Conservation (phyloP, 768 basidiomycete genomes). For the Auriscalpium orientale region DNA sequence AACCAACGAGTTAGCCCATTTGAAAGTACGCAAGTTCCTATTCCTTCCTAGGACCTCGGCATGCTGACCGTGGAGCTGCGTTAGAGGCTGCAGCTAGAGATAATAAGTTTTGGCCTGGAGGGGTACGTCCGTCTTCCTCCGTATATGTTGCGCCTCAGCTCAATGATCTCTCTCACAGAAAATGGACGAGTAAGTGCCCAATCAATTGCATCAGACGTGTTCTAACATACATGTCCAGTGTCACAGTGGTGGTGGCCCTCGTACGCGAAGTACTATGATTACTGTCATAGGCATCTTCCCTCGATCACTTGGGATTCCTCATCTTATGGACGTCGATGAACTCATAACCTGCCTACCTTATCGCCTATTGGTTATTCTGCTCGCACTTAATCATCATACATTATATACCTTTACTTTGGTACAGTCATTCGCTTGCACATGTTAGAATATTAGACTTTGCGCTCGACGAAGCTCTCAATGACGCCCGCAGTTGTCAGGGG, state of each 20-base stretch:
- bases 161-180: conserved; percentile 39
- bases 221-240: conserved; percentile 30
- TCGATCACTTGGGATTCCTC: conserved; percentile 1
- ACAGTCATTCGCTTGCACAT: too few relatives aligned
- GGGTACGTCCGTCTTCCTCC: conserved; percentile 42
- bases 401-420: too few relatives aligned
- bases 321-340: background rate
- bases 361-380: background rate
- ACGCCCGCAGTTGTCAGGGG: conserved; percentile 63
- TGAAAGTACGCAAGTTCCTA: conserved; percentile 42
- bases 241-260: conserved; percentile 62
- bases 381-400: too few relatives aligned
- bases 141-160: background rate
- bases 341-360: background rate
- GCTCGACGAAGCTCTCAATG: conserved; percentile 78
- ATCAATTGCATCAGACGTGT: too few relatives aligned
- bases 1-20: conserved; percentile 64
- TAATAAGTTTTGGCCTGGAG: conserved; percentile 60
- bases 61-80: background rate
- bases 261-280: conserved; percentile 52
- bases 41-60: background rate
- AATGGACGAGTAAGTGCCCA: conserved; percentile 61
- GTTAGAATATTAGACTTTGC: conserved; percentile 24
- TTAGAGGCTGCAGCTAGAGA: conserved; percentile 58
- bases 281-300: background rate